Percentiles rank a stretch among this genome's conserved stretches.
These are phyloP conservation scores for Boletus sp. DNA, from an alignment of 768 basidiomycete genomes.

Conservation along the genomic window DNA sequence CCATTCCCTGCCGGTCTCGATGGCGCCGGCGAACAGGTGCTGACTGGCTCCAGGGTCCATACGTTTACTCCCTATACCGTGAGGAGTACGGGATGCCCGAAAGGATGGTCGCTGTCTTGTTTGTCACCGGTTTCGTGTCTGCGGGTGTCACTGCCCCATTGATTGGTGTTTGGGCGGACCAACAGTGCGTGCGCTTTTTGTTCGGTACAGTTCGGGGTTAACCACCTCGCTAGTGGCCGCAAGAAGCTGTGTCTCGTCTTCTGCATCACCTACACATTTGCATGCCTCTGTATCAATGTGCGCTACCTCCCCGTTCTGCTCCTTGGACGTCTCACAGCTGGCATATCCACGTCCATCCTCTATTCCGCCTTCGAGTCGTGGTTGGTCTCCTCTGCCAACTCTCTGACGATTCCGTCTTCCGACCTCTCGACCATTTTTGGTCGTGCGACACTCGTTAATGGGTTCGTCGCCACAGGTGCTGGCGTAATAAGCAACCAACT, in stretches of 20 bases:
- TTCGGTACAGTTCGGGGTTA: neutral
- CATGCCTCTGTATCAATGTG: conserved; percentile 58
- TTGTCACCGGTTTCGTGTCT: conserved; percentile 74
- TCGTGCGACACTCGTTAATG: conserved; percentile 69
- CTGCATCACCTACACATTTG: conserved; percentile 59
- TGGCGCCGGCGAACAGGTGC: conserved; percentile 43
- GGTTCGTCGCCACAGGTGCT: conserved; percentile 64
- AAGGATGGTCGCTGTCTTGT: conserved; percentile 62
- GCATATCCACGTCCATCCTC: conserved; percentile 70
- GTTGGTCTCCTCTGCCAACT: conserved; percentile 62
- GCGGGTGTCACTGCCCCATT: conserved; percentile 68
- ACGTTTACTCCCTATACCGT: conserved; percentile 69
- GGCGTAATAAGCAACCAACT: conserved; percentile 65
- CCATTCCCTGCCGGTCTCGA: neutral
- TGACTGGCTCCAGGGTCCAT: conserved; percentile 80
- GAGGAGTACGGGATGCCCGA: conserved; percentile 66
- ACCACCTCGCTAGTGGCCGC: conserved; percentile 48
- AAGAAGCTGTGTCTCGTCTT: conserved; percentile 66
- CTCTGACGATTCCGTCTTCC: conserved; percentile 46
- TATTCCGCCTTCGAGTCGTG: conserved; percentile 78
- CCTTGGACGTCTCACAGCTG: conserved; percentile 62
- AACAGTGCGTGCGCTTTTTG: conserved; percentile 38
- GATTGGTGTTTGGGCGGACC: conserved; percentile 76
- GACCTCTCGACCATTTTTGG: conserved; percentile 71
- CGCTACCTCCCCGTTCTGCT: conserved; percentile 58